phyloP scores from a whole-genome alignment of 2,329 filamentous ascomycete genomes.

The Aspergillus puulaauensis region DNA sequence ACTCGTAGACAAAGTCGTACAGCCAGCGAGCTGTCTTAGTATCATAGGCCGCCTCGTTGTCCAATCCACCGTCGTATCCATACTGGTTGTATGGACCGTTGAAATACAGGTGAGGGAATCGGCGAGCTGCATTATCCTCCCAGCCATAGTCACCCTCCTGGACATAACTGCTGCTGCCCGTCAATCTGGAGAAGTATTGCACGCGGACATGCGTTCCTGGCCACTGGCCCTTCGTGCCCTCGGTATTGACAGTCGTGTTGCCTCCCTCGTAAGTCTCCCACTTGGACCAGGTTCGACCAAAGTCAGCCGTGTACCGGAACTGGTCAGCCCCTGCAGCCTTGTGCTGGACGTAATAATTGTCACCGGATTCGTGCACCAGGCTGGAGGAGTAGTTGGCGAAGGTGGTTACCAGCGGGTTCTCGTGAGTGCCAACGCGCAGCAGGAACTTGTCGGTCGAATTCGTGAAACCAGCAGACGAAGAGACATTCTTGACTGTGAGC shows the following conservation, averaged over 20 bases:
- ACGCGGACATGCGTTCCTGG: slow-evolving; percentile 61
- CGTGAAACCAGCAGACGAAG: slow-evolving; percentile 22
- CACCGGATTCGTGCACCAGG: slow-evolving; percentile 48
- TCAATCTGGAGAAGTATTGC: slow-evolving; percentile 61
- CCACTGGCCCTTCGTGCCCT: slow-evolving; percentile 57
- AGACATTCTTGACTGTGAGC: slow-evolving; percentile 48
- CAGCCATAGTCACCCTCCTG: slow-evolving; percentile 57
- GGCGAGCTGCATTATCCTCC: slow-evolving; percentile 44
- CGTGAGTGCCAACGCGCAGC: slow-evolving; percentile 56
- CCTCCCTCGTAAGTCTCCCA: too few relatives aligned
- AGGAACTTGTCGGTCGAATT: slow-evolving; percentile 62
- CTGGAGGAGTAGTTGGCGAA: slow-evolving; percentile 59
- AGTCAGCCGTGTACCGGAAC: slow-evolving; percentile 64
- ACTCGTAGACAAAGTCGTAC: slow-evolving; percentile 56
- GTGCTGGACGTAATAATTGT: slow-evolving; percentile 54
- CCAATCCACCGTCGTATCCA: slow-evolving; percentile 61
- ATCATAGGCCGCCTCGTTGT: slow-evolving; percentile 47
- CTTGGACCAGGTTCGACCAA: slow-evolving; percentile 45
- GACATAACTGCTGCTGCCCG: slow-evolving; percentile 61
- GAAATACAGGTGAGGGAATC: slow-evolving; percentile 61
- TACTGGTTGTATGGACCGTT: slow-evolving; percentile 65
- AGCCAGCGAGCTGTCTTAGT: slow-evolving; percentile 54
- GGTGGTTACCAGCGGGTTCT: slow-evolving; percentile 63
- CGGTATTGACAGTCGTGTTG: slow-evolving; percentile 38
- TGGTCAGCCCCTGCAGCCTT: slow-evolving; percentile 61